phyloP scores from a whole-genome alignment of 1,139 yeast species.

The Candida pseudocylindracea region DNA sequence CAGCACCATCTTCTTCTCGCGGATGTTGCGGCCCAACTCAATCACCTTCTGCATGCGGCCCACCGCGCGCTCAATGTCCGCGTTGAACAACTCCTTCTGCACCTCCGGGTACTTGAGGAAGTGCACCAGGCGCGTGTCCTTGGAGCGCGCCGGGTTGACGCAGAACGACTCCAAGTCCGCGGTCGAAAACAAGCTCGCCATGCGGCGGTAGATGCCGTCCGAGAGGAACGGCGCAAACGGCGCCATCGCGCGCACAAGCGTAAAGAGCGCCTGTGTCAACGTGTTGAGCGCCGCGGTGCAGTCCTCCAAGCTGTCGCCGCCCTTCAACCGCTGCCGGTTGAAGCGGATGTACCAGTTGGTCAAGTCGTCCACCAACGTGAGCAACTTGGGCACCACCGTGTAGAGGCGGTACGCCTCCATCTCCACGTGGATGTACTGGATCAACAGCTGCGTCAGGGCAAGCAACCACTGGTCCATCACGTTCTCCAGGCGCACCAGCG shows the following conservation, averaged over 20 bases:
- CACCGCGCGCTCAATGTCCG: conserved; percentile 62
- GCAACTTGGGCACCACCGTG: conserved; percentile 86
- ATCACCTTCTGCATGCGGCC: conserved; percentile 93
- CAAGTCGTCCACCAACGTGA: conserved; percentile 75
- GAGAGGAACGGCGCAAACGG: conserved; percentile 96
- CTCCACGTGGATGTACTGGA: conserved; percentile 69
- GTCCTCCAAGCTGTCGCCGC: conserved; percentile 70
- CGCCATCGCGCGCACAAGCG: conserved; percentile 89
- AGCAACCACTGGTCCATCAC: conserved; percentile 97
- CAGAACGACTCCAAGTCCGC: conserved; percentile 23
- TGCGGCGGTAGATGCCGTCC: conserved; percentile 67
- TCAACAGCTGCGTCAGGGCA: conserved; percentile 83
- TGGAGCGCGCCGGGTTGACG: conserved; percentile 13
- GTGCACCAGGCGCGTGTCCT: conserved; percentile 72
- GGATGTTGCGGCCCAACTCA: conserved; percentile 86
- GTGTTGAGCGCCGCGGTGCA: conserved; percentile 77
- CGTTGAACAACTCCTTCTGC: conserved; percentile 66
- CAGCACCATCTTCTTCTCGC: conserved; percentile 88
- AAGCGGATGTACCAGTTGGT: conserved; percentile 99
- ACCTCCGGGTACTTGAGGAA: conserved; percentile 77
- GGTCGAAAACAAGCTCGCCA: conserved; percentile 36
- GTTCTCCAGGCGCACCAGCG: conserved; percentile 40
- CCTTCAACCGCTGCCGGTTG: conserved; percentile 95
- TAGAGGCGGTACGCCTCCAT: conserved; percentile 79
- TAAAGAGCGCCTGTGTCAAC: conserved; percentile 71